Evolutionary conservation across 1,284 basidiomycete species (phyloP), one percentile per base, ranked within the genome.

Genomic region (Boletus holoroseus): DNA sequence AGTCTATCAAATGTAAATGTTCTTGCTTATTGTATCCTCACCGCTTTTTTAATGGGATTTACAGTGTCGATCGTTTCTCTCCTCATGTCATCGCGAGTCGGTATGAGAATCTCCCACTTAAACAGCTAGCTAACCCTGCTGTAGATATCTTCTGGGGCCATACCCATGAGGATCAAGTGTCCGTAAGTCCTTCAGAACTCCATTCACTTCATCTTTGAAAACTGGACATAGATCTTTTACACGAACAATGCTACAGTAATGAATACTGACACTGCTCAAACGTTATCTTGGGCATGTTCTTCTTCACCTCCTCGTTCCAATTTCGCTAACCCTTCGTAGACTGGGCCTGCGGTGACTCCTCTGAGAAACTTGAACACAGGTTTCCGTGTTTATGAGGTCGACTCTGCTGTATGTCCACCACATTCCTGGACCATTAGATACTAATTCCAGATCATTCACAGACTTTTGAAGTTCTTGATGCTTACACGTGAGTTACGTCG

Each of bases 101-200:
- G 81, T 73, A 44, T 35, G n/a, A 16, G 46, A 44, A 26, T 26
- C 3, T 45, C 45, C 28, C 41, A 28, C 11, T 3, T 41, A 37
- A 36, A 35, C 20, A 47, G 13, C 27, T 56, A 39, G 54, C n/a
- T 57, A 7, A 52, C 28, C 4, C 35, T 37, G 28, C 36, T 31
- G 20, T 50, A 85, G 83, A 78, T 55, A 81, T 90, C 39, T 90
- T 91, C 72, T 90, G 77, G 60, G 88, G 88, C 2, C 89, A 91
- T 63, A 85, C 85, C 1, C 88, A 91, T 56, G 87, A 91, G 64
- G 89, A 91, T 63, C 78, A 88, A 66, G 65, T 88, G 49, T 82
- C 80, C n/a, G 83, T 83, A 54, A 42, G 77, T 68, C 35, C 12
- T 40, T 45, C 15, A 5, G 31, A 51, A 13, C 2, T 35, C 3